Evolutionary conservation across 2,329 filamentous ascomycete genomes (phyloP), one percentile per base, ranked within the genome.

Genomic region (Ophiocordyceps polyrhachis-furcata): DNA sequence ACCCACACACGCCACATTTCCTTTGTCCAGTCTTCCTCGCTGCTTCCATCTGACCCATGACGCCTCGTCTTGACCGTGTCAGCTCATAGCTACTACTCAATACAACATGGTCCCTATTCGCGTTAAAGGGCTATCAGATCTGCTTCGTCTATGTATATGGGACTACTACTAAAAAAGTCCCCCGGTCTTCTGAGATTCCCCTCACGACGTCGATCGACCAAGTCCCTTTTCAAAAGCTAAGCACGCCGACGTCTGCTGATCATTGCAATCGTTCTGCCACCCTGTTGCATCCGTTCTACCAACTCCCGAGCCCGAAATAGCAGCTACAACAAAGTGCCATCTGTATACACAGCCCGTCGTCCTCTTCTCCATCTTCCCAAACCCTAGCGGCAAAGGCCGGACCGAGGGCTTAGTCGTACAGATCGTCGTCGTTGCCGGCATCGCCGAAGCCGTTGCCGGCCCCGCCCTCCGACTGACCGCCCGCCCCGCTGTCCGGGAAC

Each of bases 341-440:
- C 31, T 19, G 20, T 15, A 15, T n/a, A 38, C 23, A 23, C 38
- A 9, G 11, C 5, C 20, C 19, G 19, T 13, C 19, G 19, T 13
- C 15, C 20, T 28, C 38, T 41, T 41, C 12, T n/a, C 20, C 19
- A 21, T 20, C 14, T 12, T 12, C 38, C 25, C 25, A 11, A 28
- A 7, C 9, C 25, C 25, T 11, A 6, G 25, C 25, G 25, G 25
- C 6, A 28, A 28, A 28, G 25, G 14, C 13, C 14, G 5, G 32
- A n/a, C n/a, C n/a, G n/a, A 35, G 32, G 5, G 50, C 65, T 74
- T 88, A 95, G 68, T 94, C 85, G 65, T 96, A 96, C 62, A 96
- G 83, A 68, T 88, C 89, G 65, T 95, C 89, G 60, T 96, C 89
- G 62, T 93, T 88, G 56, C 86, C 89, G 53, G 79, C 84, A 57